These are phyloP conservation scores for Bjerkandera adusta DNA, from an alignment of 1,284 basidiomycete species.

Conservation along the genomic window DNA sequence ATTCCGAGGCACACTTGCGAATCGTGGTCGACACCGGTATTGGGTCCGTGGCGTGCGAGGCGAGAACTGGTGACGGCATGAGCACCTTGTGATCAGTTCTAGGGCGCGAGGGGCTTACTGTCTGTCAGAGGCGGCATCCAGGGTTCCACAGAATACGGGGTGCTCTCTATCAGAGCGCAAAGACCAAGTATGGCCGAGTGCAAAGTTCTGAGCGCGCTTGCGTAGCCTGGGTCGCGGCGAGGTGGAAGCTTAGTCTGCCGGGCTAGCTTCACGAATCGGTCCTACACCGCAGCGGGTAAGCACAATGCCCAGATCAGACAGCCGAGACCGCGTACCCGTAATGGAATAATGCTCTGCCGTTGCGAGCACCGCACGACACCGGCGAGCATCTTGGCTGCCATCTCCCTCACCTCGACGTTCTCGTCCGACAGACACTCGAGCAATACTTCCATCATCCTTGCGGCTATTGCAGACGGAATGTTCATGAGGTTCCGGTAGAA, in stretches of 20 bases:
- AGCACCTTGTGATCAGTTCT: not conserved
- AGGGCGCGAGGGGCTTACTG: slow-evolving; percentile 37
- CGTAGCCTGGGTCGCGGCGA: slow-evolving; percentile 72
- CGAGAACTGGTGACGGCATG: slow-evolving; percentile 50
- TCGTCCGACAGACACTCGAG: slow-evolving; percentile 85
- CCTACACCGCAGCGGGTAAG: slow-evolving; percentile 39
- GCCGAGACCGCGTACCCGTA: slow-evolving; percentile 58
- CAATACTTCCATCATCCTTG: slow-evolving; percentile 77
- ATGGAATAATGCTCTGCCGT: slow-evolving; percentile 80
- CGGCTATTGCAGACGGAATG: slow-evolving; percentile 65
- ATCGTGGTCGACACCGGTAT: slow-evolving; percentile 92
- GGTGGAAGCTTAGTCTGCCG: slow-evolving; percentile 66
- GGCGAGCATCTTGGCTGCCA: slow-evolving; percentile 88
- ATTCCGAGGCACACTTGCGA: slow-evolving; percentile 84
- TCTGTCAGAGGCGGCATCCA: slow-evolving; percentile 80
- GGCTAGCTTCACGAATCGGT: slow-evolving; percentile 74
- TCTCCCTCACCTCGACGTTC: slow-evolving; percentile 93
- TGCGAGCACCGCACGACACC: slow-evolving; percentile 94
- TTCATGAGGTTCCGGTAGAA: slow-evolving; percentile 85
- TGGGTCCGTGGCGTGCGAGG: slow-evolving; percentile 85
- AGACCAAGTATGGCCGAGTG: slow-evolving; percentile 92
- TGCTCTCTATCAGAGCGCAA: slow-evolving; percentile 79
- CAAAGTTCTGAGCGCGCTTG: slow-evolving; percentile 70
- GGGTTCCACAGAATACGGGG: slow-evolving; percentile 74
- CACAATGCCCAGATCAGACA: slow-evolving; percentile 11